These are phyloP conservation scores for Neurospora sp. DNA, from an alignment of 495 filamentous ascomycete species.

Conservation along the genomic window DNA sequence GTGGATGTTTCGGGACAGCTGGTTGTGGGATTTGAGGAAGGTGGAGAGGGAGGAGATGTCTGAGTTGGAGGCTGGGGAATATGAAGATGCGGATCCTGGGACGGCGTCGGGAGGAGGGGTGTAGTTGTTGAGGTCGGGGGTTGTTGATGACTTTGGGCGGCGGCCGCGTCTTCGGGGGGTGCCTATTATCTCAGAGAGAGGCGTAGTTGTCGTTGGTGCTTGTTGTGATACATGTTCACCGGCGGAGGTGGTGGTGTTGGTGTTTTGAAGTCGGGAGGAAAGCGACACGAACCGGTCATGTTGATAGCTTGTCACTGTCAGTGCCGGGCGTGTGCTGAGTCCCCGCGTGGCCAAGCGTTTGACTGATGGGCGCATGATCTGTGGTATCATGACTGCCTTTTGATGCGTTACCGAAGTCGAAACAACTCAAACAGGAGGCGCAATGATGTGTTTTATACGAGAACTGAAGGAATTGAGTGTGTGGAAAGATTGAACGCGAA, in stretches of 20 bases:
- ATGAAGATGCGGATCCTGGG: not conserved
- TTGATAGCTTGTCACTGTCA: not conserved
- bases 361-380: not conserved
- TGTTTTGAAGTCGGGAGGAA: not conserved
- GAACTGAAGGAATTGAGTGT: not conserved
- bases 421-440: not conserved
- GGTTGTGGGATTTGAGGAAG: slow-evolving; percentile 43
- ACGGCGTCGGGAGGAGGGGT: not conserved
- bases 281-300: not conserved
- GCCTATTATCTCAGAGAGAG: not conserved
- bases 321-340: not conserved
- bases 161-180: not conserved
- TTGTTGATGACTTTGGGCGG: not conserved
- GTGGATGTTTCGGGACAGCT: slow-evolving; percentile 54
- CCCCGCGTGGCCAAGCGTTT: not conserved
- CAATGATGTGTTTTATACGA: not conserved
- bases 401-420: not conserved
- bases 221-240: not conserved
- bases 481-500: not conserved
- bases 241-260: not conserved
- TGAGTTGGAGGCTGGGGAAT: not conserved
- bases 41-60: not conserved
- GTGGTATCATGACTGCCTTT: not conserved
- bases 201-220: not conserved
- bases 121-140: not conserved